Conservation (phyloP, 768 basidiomycete genomes). For the Pisolithus orientalis region DNA sequence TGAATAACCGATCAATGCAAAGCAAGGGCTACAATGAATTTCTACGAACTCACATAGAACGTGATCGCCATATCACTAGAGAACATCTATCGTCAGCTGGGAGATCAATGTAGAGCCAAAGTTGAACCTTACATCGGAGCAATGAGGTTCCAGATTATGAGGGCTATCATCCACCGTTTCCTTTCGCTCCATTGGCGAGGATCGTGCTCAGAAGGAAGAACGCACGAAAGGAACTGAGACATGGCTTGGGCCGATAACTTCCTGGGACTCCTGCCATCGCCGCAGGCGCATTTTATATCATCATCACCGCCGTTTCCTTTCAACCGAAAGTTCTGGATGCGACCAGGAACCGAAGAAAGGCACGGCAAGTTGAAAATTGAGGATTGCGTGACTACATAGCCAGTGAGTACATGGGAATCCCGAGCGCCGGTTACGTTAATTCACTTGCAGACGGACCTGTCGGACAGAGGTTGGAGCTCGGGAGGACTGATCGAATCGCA, state of each 20-base stretch:
- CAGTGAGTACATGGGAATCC: no score
- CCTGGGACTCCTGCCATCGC: background rate
- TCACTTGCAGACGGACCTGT: no score
- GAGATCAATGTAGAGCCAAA: background rate
- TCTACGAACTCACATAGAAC: slow-evolving; percentile 18
- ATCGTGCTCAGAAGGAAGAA: slow-evolving; percentile 16
- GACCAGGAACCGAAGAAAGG: no score
- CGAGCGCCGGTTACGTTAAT: no score
- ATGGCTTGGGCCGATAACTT: slow-evolving; percentile 3
- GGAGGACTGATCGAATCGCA: no score
- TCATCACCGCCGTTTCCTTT: no score
- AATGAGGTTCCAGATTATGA: slow-evolving; percentile 24
- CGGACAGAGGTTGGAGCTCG: no score
- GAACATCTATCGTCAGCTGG: slow-evolving; percentile 1
- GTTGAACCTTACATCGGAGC: slow-evolving; percentile 21
- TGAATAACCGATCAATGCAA: background rate
- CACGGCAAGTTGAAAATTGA: no score
- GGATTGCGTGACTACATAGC: no score
- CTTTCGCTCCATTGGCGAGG: slow-evolving; percentile 23
- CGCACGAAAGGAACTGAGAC: slow-evolving; percentile 13
- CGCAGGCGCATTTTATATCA: background rate
- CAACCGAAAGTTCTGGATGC: no score
- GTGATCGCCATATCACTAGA: slow-evolving; percentile 19
- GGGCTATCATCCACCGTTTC: slow-evolving; percentile 21
- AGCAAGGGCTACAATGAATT: no score